Conservation (phyloP, 495 filamentous ascomycete genomes). For the Amorphotheca resinae region DNA sequence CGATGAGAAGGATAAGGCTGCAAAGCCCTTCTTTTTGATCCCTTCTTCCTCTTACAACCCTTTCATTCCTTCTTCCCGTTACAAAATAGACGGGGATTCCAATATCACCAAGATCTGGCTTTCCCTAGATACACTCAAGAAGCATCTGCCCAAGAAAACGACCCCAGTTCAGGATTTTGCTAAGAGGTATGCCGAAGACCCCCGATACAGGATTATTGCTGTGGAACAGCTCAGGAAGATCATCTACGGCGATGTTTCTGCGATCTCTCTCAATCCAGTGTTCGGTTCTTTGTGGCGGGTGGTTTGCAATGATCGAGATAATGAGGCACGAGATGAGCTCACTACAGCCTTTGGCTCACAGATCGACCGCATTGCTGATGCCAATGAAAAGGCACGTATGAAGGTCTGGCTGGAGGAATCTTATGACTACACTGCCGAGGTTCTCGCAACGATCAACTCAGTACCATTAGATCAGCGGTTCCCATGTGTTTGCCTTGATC, state of each 20-base stretch:
- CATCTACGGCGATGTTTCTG: constrained; percentile 27
- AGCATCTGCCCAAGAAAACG: constrained; percentile 18
- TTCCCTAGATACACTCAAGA: constrained; percentile 19
- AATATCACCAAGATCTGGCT: constrained; percentile 13
- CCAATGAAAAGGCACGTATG: constrained; percentile 25
- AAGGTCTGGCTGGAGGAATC: constrained; percentile 34
- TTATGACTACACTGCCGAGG: constrained; percentile 31
- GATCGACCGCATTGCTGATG: constrained; percentile 22
- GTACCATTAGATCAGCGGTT: constrained; percentile 33
- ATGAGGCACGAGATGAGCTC: constrained; percentile 26
- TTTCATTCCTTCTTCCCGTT: neutral
- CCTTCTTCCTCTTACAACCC: neutral
- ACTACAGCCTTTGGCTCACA: constrained; percentile 26
- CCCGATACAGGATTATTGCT: constrained; percentile 24
- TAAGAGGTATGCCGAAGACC: constrained; percentile 26
- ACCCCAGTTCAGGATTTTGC: constrained; percentile 26
- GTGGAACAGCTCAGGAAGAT: constrained; percentile 25
- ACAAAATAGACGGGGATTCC: neutral
- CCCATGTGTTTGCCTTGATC: constrained; percentile 38
- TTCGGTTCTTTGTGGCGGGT: constrained; percentile 35
- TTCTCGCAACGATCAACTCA: constrained; percentile 27
- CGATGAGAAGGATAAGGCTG: constrained; percentile 13
- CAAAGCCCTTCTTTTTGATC: constrained; percentile 1
- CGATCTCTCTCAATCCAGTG: constrained; percentile 34
- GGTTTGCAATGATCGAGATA: constrained; percentile 31